Evolutionary conservation across 73 alveolate genomes (phyloP), one percentile per base, ranked within the genome.

Genomic region (Tetrahymena borealis): DNA sequence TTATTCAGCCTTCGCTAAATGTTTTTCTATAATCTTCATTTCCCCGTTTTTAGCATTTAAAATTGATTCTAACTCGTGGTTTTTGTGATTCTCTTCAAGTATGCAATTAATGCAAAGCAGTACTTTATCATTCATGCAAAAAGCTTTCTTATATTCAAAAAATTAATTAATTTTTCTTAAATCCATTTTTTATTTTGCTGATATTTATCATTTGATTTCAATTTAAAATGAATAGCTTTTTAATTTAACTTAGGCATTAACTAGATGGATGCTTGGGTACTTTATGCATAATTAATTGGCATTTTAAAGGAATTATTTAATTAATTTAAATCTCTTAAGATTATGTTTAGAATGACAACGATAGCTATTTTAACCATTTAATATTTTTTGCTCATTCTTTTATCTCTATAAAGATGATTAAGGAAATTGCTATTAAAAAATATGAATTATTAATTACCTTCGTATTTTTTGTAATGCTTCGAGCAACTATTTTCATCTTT

Each of bases 71-170:
- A 60, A 60, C 40, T 95, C 98, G 78, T 95, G 98, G 37, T 77
- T 94, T 40, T 95, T 95, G 91, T 95, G 98, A 28, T 92, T 94
- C 15, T 92, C 98, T 40, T 91, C 93, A 13, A 95, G 94, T 60
- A 95, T 95, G 78, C 98, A 95, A 91, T 95, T 96, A 20, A 95
- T 95, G 92, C 98, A 95, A 4, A 95, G 94, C 28, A 94, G 41
- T 90, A 33, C 78, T 90, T 94, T 91, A 38, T 94, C 96, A n/a
- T 78, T 39, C 90, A 90, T 91, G 79, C 98, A 95, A 60, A 78
- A 95, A 32, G 97, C 98, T 90, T 95, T 60, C 85, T 60, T 60
- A 60, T 60, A 60, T 60, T 28, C 85, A 60, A 60, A 60, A 60
- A 24, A 60, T 60, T 60, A 60, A 60, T 60, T 60, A 60, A 60